Conservation (phyloP, 179 eudicot genomes). For the Carnegiea gigantea region DNA sequence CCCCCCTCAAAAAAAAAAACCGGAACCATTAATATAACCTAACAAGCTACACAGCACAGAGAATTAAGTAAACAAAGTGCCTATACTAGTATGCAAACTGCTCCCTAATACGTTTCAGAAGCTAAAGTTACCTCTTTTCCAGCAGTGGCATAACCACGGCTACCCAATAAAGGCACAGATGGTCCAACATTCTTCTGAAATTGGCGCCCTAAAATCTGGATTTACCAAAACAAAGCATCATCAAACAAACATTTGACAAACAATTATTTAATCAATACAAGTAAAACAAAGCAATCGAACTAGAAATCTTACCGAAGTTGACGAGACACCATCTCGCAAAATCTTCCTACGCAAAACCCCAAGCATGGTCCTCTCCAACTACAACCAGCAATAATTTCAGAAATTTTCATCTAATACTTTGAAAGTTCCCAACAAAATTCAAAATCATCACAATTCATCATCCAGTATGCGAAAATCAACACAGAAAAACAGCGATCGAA, state of each 20-base stretch:
- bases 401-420: neutral
- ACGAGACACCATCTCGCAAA: constrained; percentile 37
- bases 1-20: too few relatives aligned
- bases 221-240: neutral
- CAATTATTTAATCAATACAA: neutral
- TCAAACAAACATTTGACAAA: neutral
- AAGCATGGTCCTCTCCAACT: constrained; percentile 27
- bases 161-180: constrained; percentile 19
- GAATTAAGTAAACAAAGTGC: neutral
- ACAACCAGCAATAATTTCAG: constrained; percentile 1
- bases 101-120: neutral
- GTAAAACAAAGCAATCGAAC: neutral
- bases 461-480: neutral
- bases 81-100: neutral
- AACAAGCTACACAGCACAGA: neutral
- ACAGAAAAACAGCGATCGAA: neutral
- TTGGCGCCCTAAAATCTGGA: constrained; percentile 35
- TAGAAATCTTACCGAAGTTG: constrained; percentile 23
- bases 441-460: neutral
- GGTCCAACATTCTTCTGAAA: constrained; percentile 20
- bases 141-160: constrained; percentile 32
- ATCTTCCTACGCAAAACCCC: constrained; percentile 41
- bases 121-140: constrained; percentile 30
- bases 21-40: constrained; percentile 7
- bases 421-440: neutral